Evolutionary conservation across 495 filamentous ascomycete species (phyloP).

Genomic region (Daldinia concentrica): DNA sequence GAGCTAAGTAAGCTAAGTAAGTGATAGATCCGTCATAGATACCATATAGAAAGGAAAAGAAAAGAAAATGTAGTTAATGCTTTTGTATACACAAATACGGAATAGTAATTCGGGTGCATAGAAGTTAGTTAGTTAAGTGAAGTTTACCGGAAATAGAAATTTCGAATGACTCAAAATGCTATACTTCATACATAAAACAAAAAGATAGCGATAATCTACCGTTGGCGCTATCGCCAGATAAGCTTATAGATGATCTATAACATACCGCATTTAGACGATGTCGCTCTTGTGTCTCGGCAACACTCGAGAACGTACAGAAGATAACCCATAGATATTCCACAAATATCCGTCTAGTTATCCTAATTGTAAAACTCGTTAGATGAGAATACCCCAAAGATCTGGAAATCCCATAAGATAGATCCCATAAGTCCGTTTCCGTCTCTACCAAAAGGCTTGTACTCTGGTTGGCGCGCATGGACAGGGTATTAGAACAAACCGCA

Average conservation of each 20-base stretch:
- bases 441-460: slow-evolving; percentile 2
- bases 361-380: not conserved
- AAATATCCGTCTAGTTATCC: not conserved
- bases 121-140: not conserved
- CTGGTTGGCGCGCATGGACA: slow-evolving; percentile 36
- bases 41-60: not conserved
- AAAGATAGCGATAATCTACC: slow-evolving; percentile 10
- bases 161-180: slow-evolving; percentile 7
- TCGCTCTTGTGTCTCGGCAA: slow-evolving; percentile 30
- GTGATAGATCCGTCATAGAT: not conserved
- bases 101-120: not conserved
- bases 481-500: slow-evolving; percentile 14
- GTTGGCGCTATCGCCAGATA: not conserved
- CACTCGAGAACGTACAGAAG: slow-evolving; percentile 19
- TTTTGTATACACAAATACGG: not conserved
- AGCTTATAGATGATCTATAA: slow-evolving; percentile 7
- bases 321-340: slow-evolving; percentile 5
- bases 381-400: slow-evolving; percentile 8
- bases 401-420: not conserved
- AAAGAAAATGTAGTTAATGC: not conserved
- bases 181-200: not conserved
- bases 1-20: not conserved
- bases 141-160: slow-evolving; percentile 2
- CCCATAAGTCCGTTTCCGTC: slow-evolving; percentile 13
- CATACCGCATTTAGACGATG: not conserved